A percentile compares a stretch with the other conserved stretches of the same genome.
Conservation (phyloP, 176 grass and related monocot genomes). For the Carex parvula region DNA sequence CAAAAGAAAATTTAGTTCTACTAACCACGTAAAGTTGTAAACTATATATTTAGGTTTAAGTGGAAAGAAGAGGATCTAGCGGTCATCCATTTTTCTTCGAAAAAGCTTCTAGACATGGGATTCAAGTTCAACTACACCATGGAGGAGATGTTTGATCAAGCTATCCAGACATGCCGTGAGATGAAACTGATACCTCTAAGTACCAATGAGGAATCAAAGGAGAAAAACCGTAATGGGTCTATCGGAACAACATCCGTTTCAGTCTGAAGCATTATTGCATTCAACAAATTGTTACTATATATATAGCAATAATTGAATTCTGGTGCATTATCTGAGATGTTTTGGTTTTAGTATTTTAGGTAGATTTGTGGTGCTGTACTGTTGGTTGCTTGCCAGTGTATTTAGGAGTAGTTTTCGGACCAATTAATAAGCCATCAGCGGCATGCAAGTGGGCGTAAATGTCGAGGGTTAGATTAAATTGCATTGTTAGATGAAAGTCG, state of each 20-base stretch:
- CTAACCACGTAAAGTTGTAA: background rate
- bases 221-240: background rate
- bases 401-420: background rate
- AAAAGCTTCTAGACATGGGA: constrained; percentile 63
- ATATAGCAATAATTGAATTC: background rate
- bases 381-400: background rate
- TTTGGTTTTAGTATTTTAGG: background rate
- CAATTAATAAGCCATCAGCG: constrained; percentile 5
- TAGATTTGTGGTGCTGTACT: background rate
- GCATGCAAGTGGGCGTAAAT: background rate
- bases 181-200: constrained; percentile 49
- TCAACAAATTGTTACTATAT: no score
- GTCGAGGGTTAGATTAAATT: background rate
- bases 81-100: constrained; percentile 52
- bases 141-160: constrained; percentile 81
- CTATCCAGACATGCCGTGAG: constrained; percentile 59
- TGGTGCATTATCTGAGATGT: background rate
- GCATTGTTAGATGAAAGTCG: background rate
- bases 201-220: background rate
- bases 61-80: constrained; percentile 38
- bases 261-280: background rate
- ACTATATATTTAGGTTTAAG: constrained; percentile 24
- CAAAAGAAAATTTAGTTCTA: background rate
- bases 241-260: background rate
- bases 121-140: constrained; percentile 62